Percentiles rank a stretch among this genome's conserved stretches.
phyloP scores from a whole-genome alignment of 495 filamentous ascomycete genomes.

The Penicillium goetzii region DNA sequence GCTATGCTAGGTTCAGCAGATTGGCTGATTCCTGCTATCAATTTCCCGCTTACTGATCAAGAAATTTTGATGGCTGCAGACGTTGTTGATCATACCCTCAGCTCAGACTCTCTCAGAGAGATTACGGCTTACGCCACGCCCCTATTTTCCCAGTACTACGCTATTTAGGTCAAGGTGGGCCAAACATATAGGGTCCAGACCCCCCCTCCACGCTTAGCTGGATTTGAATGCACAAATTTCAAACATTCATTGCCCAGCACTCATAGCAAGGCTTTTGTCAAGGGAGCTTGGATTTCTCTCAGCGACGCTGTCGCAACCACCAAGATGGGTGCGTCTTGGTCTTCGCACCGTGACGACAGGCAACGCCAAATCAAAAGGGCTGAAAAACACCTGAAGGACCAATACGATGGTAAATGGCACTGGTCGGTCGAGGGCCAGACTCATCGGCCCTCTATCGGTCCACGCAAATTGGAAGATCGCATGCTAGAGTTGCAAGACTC shows the following conservation, averaged over 20 bases:
- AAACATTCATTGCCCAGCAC: background rate
- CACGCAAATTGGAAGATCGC: conserved; percentile 11
- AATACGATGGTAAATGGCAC: conserved; percentile 4
- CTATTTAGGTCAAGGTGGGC: background rate
- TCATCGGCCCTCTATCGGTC: background rate
- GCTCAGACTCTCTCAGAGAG: background rate
- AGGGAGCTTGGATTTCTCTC: background rate
- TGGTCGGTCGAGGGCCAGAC: background rate
- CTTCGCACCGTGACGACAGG: background rate
- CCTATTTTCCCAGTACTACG: background rate
- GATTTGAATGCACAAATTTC: background rate
- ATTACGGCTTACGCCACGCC: conserved; percentile 1
- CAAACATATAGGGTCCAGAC: background rate
- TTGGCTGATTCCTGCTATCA: background rate
- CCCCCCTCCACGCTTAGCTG: background rate
- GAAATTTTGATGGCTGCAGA: background rate
- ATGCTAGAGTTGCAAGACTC: conserved; percentile 17
- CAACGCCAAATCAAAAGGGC: background rate
- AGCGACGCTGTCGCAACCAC: conserved; percentile 2
- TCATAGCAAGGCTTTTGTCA: background rate
- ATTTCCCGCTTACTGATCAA: background rate
- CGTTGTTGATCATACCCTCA: background rate
- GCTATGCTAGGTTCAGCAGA: background rate
- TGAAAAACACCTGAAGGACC: background rate
- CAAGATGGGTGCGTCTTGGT: background rate